Evolutionary conservation across 2,329 filamentous ascomycete species (phyloP).

Genomic region (Coniella vitis): DNA sequence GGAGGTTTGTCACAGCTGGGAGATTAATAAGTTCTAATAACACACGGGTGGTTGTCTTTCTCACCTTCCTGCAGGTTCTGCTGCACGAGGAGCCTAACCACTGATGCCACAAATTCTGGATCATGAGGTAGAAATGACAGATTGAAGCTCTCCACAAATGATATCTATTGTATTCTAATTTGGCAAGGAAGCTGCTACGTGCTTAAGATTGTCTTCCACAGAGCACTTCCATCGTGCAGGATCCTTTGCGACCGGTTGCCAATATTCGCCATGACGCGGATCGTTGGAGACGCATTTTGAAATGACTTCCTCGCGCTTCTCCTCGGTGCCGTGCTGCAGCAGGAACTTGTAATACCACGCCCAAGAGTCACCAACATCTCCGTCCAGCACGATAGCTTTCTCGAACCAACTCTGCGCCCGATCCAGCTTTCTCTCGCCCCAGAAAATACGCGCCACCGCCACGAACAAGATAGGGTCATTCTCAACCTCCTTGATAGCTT

Average conservation of each 20-base stretch:
- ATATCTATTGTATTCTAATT: conserved; percentile 6
- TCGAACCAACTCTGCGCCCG: conserved; percentile 97
- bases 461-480: conserved; percentile 85
- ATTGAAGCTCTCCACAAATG: no score
- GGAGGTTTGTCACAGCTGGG: no score
- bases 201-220: conserved; percentile 74
- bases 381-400: conserved; percentile 82
- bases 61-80: no score
- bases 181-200: conserved; percentile 54
- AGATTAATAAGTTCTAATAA: no score
- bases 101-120: no score
- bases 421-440: conserved; percentile 84
- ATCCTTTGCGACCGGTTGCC: conserved; percentile 81
- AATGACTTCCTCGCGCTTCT: conserved; percentile 82
- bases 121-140: no score
- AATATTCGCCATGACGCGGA: conserved; percentile 86
- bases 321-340: conserved; percentile 83
- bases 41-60: no score
- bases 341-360: conserved; percentile 97
- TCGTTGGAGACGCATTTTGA: conserved; percentile 76
- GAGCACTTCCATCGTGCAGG: conserved; percentile 70
- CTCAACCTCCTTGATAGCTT: conserved; percentile 95
- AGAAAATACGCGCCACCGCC: conserved; percentile 91
- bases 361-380: conserved; percentile 88
- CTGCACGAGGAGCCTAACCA: no score